Evolutionary conservation across 352 stramenopile species (phyloP).

Genomic region (Phytopythium kandeliae): DNA sequence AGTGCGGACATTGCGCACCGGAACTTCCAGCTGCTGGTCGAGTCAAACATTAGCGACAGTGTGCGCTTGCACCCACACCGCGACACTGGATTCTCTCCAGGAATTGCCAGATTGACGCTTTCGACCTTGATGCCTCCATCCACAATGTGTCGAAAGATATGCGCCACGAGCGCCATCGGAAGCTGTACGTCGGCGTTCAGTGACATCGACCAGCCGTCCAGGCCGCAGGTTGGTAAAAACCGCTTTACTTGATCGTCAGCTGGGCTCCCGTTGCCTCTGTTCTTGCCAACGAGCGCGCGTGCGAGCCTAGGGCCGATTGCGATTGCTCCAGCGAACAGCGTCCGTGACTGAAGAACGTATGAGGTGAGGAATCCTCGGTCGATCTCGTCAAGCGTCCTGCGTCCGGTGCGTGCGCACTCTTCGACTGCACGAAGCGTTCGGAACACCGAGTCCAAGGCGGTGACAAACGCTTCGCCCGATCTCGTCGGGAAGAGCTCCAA

Average conservation of each 20-base stretch:
- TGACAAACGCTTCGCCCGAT: not conserved
- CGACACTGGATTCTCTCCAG: too few species aligned
- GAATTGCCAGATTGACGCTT: too few species aligned
- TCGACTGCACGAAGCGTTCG: not conserved
- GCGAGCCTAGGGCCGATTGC: not conserved
- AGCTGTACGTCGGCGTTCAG: conserved; percentile 2
- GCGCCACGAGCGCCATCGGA: not conserved
- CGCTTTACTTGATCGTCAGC: not conserved
- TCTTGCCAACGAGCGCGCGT: not conserved
- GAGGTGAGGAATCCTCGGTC: not conserved
- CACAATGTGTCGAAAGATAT: not conserved
- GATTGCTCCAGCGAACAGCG: not conserved
- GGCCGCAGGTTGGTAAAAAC: not conserved
- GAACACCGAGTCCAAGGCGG: not conserved
- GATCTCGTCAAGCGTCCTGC: not conserved
- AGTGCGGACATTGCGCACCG: not conserved
- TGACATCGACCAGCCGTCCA: not conserved
- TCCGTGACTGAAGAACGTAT: not conserved
- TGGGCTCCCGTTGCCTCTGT: not conserved
- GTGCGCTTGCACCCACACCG: not conserved
- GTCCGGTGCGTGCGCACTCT: too few species aligned
- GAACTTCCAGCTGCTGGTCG: not conserved
- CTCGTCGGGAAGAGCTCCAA: conserved; percentile 4
- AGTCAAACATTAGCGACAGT: conserved; percentile 3
- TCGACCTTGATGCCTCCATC: too few species aligned